Evolutionary conservation across 257 asterid species (phyloP).

Genomic region (Capsicum baccatum): DNA sequence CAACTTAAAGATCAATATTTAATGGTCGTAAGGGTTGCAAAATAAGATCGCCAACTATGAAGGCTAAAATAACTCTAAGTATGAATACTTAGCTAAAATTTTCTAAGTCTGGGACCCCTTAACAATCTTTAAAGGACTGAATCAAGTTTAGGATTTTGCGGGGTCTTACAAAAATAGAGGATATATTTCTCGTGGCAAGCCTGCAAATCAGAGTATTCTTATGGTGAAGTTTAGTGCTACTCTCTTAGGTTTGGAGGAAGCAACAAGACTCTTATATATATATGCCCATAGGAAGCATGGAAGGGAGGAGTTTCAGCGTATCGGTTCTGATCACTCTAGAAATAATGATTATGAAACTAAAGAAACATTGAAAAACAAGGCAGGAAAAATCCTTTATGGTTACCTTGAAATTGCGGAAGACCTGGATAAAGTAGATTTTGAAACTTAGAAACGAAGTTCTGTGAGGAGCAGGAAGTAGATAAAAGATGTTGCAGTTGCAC

Average conservation of each 20-base stretch:
- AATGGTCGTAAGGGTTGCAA: too few relatives aligned
- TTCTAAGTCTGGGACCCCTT: too few relatives aligned
- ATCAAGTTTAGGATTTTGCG: too few relatives aligned
- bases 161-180: too few relatives aligned
- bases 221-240: conserved; percentile 65
- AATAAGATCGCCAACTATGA: too few relatives aligned
- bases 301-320: conserved; percentile 46
- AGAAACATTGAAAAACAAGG: conserved; percentile 25
- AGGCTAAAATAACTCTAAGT: too few relatives aligned
- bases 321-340: conserved; percentile 31
- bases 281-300: conserved; percentile 55
- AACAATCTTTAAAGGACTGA: too few relatives aligned
- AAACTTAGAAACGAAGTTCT: conserved; percentile 57
- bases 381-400: conserved; percentile 54
- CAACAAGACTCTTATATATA: conserved; percentile 53
- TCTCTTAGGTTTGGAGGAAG: conserved; percentile 70
- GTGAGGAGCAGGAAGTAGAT: conserved; percentile 69
- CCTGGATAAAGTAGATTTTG: conserved; percentile 69
- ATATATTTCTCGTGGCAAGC: conserved; percentile 60
- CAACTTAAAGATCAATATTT: too few relatives aligned
- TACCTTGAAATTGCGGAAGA: conserved; percentile 69
- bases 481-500: conserved; percentile 50
- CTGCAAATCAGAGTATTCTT: conserved; percentile 65
- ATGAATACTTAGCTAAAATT: too few relatives aligned
- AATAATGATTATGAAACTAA: conserved; percentile 32